A percentile compares a stretch with the other conserved stretches of the same genome.
phyloP scores from a whole-genome alignment of 2,329 filamentous ascomycete genomes.

The Pseudovirgaria hyperparasitica region DNA sequence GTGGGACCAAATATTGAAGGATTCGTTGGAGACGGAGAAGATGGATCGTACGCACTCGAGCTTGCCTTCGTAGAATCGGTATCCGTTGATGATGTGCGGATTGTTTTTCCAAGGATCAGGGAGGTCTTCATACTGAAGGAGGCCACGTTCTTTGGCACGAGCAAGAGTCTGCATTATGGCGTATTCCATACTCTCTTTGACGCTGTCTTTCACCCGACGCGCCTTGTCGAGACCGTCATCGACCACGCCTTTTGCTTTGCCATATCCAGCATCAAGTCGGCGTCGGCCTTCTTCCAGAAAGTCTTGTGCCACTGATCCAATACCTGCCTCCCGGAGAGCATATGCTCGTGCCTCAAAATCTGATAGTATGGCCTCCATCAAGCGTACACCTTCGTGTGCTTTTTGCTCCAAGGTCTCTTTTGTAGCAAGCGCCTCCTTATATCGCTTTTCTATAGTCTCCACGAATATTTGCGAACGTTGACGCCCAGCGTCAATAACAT shows the following conservation, averaged over 20 bases:
- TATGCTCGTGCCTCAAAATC: slow-evolving; percentile 77
- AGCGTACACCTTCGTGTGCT: slow-evolving; percentile 70
- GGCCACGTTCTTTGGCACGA: slow-evolving; percentile 63
- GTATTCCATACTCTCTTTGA: slow-evolving; percentile 55
- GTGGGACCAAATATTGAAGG: slow-evolving; percentile 97
- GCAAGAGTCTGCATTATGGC: slow-evolving; percentile 68
- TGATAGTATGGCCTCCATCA: slow-evolving; percentile 73
- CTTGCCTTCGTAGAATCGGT: slow-evolving; percentile 88
- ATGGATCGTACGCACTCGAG: slow-evolving; percentile 76
- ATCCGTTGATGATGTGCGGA: slow-evolving; percentile 80
- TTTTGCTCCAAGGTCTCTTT: slow-evolving; percentile 87
- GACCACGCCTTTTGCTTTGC: slow-evolving; percentile 60
- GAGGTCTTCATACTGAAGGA: slow-evolving; percentile 81
- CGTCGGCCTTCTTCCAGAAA: slow-evolving; percentile 68
- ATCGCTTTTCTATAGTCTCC: slow-evolving; percentile 78
- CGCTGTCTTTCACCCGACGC: slow-evolving; percentile 58
- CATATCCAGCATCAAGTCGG: slow-evolving; percentile 67
- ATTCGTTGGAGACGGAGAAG: slow-evolving; percentile 79
- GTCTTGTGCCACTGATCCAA: slow-evolving; percentile 58
- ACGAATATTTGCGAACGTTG: slow-evolving; percentile 79
- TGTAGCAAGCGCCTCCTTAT: slow-evolving; percentile 71
- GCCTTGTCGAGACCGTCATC: slow-evolving; percentile 74
- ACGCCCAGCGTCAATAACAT: slow-evolving; percentile 76
- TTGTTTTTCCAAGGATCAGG: slow-evolving; percentile 90
- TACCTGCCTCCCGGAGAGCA: slow-evolving; percentile 63